These are phyloP conservation scores for Xanthoconium purpureum DNA, from an alignment of 768 basidiomycete genomes.

Conservation along the genomic window DNA sequence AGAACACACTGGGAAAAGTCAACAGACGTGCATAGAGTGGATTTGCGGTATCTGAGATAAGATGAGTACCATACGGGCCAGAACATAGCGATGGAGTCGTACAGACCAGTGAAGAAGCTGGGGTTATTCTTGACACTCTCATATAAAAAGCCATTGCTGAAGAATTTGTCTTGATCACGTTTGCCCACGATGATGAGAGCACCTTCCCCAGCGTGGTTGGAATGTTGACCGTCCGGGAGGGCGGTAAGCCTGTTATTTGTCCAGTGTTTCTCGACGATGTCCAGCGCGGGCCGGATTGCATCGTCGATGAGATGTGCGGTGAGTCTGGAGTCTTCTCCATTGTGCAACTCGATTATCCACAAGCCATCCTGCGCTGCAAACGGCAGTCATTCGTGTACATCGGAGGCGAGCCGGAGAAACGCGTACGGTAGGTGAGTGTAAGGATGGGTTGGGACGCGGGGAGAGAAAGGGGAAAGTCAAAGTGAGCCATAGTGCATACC, in stretches of 20 bases:
- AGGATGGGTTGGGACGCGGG: constrained; percentile 51
- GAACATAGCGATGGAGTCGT: background rate
- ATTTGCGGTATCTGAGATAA: constrained; percentile 60
- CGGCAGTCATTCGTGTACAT: background rate
- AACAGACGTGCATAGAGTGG: constrained; percentile 68
- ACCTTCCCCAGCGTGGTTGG: constrained; percentile 51
- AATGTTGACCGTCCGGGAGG: constrained; percentile 39
- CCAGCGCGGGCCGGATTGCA: constrained; percentile 66
- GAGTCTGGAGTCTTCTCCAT: constrained; percentile 71
- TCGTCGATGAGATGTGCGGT: constrained; percentile 54
- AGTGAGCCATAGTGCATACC: constrained; percentile 3
- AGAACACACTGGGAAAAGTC: constrained; percentile 66
- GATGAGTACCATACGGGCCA: constrained; percentile 1
- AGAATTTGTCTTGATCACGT: constrained; percentile 79
- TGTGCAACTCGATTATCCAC: constrained; percentile 82
- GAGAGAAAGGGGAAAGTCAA: constrained; percentile 40
- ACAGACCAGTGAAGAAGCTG: constrained; percentile 64
- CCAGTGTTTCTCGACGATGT: constrained; percentile 74
- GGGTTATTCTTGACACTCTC: constrained; percentile 48
- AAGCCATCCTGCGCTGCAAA: constrained; percentile 43
- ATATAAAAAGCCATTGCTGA: constrained; percentile 80
- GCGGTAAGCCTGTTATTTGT: constrained; percentile 47
- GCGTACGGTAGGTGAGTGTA: constrained; percentile 66
- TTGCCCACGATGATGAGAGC: constrained; percentile 77
- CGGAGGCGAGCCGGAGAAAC: background rate